Evolutionary conservation across 768 basidiomycete species (phyloP).

Genomic region (Boletus tomentosulus): DNA sequence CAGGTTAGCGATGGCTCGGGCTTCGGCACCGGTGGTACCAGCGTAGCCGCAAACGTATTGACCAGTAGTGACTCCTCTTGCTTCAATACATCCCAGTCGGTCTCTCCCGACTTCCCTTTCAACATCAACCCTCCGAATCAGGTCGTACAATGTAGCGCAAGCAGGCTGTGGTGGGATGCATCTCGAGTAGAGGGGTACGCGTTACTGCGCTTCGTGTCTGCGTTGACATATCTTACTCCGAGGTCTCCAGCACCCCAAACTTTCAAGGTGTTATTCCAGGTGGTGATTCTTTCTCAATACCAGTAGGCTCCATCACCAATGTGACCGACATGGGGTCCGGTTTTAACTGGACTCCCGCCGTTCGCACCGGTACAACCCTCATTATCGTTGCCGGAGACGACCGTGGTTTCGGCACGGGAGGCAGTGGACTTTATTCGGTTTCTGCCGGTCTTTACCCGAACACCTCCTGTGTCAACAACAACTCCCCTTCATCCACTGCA

Average conservation of each 20-base stretch:
- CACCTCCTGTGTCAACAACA: conserved; percentile 50
- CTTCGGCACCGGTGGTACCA: conserved; percentile 75
- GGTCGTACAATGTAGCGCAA: conserved; percentile 59
- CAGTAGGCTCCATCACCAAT: conserved; percentile 44
- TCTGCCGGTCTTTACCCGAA: conserved; percentile 46
- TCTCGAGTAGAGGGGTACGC: conserved; percentile 49
- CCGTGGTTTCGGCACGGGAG: conserved; percentile 64
- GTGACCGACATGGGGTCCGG: conserved; percentile 50
- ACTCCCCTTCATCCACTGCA: conserved; percentile 73
- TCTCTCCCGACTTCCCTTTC: conserved; percentile 55
- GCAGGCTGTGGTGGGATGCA: conserved; percentile 64
- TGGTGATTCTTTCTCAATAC: conserved; percentile 68
- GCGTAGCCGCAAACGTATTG: conserved; percentile 55
- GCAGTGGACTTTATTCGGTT: conserved; percentile 58
- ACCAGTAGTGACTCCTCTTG: conserved; percentile 53
- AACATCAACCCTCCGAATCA: conserved; percentile 58
- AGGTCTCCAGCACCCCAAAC: conserved; percentile 42
- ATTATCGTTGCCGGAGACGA: conserved; percentile 64
- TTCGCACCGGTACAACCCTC: conserved; percentile 63
- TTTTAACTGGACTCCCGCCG: conserved; percentile 62
- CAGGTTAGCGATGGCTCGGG: conserved; percentile 57
- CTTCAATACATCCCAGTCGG: conserved; percentile 47
- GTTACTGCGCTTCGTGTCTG: background rate
- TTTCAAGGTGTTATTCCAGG: conserved; percentile 78
- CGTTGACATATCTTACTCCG: background rate